Base-by-base conservation (phyloP, 139 green algal genomes). In the Dunaliella sp. region DNA sequence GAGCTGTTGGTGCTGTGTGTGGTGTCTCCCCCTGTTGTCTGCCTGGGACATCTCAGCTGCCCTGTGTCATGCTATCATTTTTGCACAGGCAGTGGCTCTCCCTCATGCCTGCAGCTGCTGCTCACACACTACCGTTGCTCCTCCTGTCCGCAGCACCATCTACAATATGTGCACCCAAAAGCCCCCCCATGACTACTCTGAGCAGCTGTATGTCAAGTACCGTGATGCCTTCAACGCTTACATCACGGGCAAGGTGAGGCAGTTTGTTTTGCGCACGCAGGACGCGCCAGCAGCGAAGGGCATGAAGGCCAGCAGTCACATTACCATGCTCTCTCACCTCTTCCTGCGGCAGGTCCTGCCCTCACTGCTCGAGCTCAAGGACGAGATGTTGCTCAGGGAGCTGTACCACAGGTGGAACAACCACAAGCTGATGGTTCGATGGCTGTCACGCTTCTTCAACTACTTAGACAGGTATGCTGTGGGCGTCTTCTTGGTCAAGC, bases 141-240 rank as follows among this genome's bases (percentile, higher is more conserved):
- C 77, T 79, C 65, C 24, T 35, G 38, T 90, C 26, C 25, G 82
- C 93, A 98, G 95, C 72, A 98, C 94, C 16, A 98, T 98, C 83
- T 99, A 99, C 93, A 98, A 99, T 90, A 99, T 99, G 98, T 99
- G 98, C 93, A 99, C 98, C 0, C 98, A 99, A 89, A 99, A 99
- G 92, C 95, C 97, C 2, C 98, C 98, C 0, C 92, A 99, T 77
- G 98, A 99, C 85, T 98, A 98, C 88, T 99, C 96, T 3, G 94
- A 98, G 90, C 92, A 97, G 91, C 94, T 99, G 38, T 99, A 99
- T 86, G 84, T 93, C 0, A 90, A 95, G 73, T 99, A 99, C 87
- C 85, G 93, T 28, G 91, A 97, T 25, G 92, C 94, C 1, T 99
- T 99, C 87, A 93, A 96, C 48, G 86, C 86, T n/a, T 99, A 99